Conservation (phyloP, 2,329 filamentous ascomycete species). For the Hortaea sp. region DNA sequence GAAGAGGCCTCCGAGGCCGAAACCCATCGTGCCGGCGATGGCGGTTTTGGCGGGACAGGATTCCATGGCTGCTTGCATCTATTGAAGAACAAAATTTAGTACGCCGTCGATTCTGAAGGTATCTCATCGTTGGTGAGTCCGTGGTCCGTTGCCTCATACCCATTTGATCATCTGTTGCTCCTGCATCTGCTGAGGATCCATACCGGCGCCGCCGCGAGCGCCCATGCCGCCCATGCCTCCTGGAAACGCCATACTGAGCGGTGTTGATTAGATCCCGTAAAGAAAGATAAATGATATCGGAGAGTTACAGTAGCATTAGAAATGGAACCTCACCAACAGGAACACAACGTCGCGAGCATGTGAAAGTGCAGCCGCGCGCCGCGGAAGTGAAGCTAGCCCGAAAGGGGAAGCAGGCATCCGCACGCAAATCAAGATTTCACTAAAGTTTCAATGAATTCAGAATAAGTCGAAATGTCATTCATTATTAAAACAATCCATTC, state of each 20-base stretch:
- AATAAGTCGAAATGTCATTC: too few relatives aligned
- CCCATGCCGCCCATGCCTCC: conserved; percentile 9
- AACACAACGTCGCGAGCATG: background rate
- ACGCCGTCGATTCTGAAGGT: too few relatives aligned
- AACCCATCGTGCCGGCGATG: conserved; percentile 87
- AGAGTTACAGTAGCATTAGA: too few relatives aligned
- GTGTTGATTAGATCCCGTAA: conserved; percentile 17
- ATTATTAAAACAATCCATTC: too few relatives aligned
- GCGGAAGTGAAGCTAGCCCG: background rate
- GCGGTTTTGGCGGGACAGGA: conserved; percentile 82
- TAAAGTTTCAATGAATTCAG: too few relatives aligned
- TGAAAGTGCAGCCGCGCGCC: background rate
- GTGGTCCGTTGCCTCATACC: conserved; percentile 15
- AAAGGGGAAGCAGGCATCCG: background rate
- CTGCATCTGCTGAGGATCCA: conserved; percentile 27
- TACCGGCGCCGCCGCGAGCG: conserved; percentile 5
- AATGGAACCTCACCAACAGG: too few relatives aligned
- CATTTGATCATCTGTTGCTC: conserved; percentile 40
- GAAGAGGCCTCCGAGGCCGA: conserved; percentile 86
- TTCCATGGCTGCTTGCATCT: conserved; percentile 83
- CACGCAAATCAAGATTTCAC: background rate
- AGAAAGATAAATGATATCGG: too few relatives aligned
- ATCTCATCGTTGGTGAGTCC: too few relatives aligned
- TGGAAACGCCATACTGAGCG: conserved; percentile 27
- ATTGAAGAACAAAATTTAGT: background rate